Evolutionary conservation across 2,329 filamentous ascomycete genomes (phyloP).

Genomic region (Aureobasidium sp.): DNA sequence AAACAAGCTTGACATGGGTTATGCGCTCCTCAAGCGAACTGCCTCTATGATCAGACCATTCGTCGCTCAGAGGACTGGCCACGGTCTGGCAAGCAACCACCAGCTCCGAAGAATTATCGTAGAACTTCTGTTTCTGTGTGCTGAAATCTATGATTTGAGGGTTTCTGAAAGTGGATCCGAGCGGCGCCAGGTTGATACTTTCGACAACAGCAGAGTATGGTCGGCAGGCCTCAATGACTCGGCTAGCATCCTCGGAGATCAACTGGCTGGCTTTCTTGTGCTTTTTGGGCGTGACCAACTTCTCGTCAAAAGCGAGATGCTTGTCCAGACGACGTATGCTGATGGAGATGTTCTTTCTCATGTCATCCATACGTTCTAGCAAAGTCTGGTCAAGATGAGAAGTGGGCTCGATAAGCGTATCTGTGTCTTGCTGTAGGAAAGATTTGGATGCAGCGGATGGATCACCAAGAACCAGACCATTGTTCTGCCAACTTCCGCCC

Average conservation of each 20-base stretch:
- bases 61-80: slow-evolving; percentile 84
- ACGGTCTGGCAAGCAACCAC: slow-evolving; percentile 82
- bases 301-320: slow-evolving; percentile 68
- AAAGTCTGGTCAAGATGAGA: slow-evolving; percentile 68
- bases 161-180: slow-evolving; percentile 72
- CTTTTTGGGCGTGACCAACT: slow-evolving; percentile 68
- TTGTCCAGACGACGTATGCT: slow-evolving; percentile 84
- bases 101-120: slow-evolving; percentile 88
- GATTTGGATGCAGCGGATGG: slow-evolving; percentile 54
- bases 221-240: slow-evolving; percentile 80
- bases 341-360: slow-evolving; percentile 77
- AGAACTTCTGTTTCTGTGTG: slow-evolving; percentile 84
- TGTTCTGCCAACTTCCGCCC: slow-evolving; percentile 80
- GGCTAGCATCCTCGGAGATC: slow-evolving; percentile 69
- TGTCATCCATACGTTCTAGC: slow-evolving; percentile 75
- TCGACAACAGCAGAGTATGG: slow-evolving; percentile 87
- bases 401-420: slow-evolving; percentile 63
- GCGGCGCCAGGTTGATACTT: slow-evolving; percentile 76
- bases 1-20: slow-evolving; percentile 69
- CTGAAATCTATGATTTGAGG: slow-evolving; percentile 83
- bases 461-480: slow-evolving; percentile 58
- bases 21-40: slow-evolving; percentile 83
- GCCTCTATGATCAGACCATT: slow-evolving; percentile 89
- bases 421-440: slow-evolving; percentile 82
- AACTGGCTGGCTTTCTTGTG: slow-evolving; percentile 77